A percentile compares a stretch with the other conserved stretches of the same genome.
Conservation (phyloP, 2,329 filamentous ascomycete genomes). For the Cladosporium colombiae region DNA sequence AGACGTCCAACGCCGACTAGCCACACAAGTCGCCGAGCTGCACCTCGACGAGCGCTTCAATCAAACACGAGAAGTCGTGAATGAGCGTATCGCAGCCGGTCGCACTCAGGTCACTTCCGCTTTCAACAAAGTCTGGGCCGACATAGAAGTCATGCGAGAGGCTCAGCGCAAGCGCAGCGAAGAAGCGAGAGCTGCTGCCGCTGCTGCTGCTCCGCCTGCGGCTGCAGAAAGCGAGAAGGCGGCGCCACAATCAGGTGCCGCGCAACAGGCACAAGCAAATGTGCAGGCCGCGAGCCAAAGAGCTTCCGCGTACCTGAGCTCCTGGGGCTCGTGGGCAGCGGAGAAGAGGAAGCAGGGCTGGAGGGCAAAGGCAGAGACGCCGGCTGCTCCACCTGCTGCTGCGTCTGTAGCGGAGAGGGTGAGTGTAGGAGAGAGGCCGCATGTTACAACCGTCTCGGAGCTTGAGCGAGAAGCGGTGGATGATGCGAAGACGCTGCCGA, state of each 20-base stretch:
- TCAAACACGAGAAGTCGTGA: constrained; percentile 78
- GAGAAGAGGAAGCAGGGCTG: constrained; percentile 68
- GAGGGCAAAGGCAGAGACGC: constrained; percentile 21
- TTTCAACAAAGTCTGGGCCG: constrained; percentile 85
- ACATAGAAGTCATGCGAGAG: constrained; percentile 81
- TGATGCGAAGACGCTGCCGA: background rate
- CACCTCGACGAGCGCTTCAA: constrained; percentile 90
- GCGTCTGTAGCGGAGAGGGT: background rate
- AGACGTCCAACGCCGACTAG: constrained; percentile 85
- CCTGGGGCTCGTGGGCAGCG: constrained; percentile 66
- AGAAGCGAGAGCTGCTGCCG: constrained; percentile 50
- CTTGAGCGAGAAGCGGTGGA: constrained; percentile 2
- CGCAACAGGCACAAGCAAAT: constrained; percentile 54
- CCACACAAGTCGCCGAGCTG: constrained; percentile 89
- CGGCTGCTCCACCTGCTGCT: background rate
- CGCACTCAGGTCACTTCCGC: constrained; percentile 84
- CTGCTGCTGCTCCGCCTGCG: constrained; percentile 24
- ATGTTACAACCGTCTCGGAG: constrained; percentile 1
- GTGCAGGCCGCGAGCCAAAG: constrained; percentile 55
- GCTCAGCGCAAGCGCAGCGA: constrained; percentile 66
- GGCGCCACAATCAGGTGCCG: constrained; percentile 19
- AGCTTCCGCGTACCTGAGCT: constrained; percentile 64
- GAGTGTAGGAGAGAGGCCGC: constrained; percentile 8
- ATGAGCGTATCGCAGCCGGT: constrained; percentile 85
- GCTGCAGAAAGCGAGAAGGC: constrained; percentile 23